Percentiles rank a stretch among this genome's conserved stretches.
These are phyloP conservation scores for Limnanthes douglasii DNA, from an alignment of 345 rosid genomes.

Conservation along the genomic window DNA sequence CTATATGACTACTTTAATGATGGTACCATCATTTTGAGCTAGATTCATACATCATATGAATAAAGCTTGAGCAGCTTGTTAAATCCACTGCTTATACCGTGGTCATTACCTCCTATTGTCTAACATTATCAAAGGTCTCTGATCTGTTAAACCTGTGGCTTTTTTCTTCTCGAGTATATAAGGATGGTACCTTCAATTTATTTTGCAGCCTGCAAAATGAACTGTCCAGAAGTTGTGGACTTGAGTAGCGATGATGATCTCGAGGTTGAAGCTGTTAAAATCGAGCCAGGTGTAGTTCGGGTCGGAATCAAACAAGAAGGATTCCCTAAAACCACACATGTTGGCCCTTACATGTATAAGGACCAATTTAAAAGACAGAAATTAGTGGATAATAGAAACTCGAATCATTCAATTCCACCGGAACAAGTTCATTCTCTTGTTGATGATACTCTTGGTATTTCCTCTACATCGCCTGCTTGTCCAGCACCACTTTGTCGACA, in stretches of 20 bases:
- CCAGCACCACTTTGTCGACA: conserved; percentile 77
- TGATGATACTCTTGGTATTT: conserved; percentile 56
- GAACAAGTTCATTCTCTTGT: conserved; percentile 59
- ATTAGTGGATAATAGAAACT: conserved; percentile 42
- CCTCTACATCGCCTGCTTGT: conserved; percentile 33
- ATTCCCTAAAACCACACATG: conserved; percentile 3
- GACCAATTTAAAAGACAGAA: conserved; percentile 20
- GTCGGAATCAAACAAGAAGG: conserved; percentile 3
- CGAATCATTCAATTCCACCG: conserved; percentile 29
- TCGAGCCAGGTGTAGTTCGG: conserved; percentile 23
- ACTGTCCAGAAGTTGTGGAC: conserved; percentile 11
- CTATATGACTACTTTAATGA: no score
- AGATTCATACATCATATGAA: no score
- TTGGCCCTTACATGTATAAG: conserved; percentile 11
- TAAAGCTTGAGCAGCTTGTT: no score
- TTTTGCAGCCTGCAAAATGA: no score
- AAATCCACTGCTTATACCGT: no score
- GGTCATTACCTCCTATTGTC: no score
- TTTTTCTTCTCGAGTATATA: no score
- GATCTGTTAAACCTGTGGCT: no score
- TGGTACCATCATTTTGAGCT: no score
- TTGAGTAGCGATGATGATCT: conserved; percentile 18
- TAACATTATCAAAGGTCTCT: no score
- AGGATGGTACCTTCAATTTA: no score
- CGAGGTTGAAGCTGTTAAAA: conserved; percentile 25